These are phyloP conservation scores for Euphorbia corollata DNA, from an alignment of 441 rosid genomes.

Conservation along the genomic window DNA sequence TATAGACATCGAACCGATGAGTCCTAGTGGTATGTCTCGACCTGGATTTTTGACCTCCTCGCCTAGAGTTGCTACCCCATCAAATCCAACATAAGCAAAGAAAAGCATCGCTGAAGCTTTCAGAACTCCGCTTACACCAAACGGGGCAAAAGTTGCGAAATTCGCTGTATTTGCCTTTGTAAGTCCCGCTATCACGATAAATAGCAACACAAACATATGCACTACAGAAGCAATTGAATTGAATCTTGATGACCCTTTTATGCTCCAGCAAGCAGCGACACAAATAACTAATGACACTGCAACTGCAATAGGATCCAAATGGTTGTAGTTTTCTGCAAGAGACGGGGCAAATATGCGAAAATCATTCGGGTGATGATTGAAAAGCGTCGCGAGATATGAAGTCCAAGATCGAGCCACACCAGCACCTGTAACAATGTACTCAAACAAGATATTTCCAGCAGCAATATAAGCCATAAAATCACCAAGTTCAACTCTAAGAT, in stretches of 20 bases:
- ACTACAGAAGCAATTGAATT: constrained; percentile 45
- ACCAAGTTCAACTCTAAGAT: constrained; percentile 70
- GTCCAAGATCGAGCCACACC: constrained; percentile 76
- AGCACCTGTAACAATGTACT: constrained; percentile 55
- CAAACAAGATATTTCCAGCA: constrained; percentile 72
- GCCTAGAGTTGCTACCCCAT: constrained; percentile 59
- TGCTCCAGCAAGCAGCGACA: constrained; percentile 44
- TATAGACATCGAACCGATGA: constrained; percentile 63
- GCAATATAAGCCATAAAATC: constrained; percentile 69
- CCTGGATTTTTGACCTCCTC: constrained; percentile 71
- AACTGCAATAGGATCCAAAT: constrained; percentile 62
- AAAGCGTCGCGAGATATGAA: constrained; percentile 60
- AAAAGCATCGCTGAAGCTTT: constrained; percentile 55
- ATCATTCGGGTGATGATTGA: constrained; percentile 38
- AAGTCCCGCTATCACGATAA: constrained; percentile 53
- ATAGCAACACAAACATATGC: constrained; percentile 37
- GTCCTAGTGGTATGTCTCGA: constrained; percentile 67
- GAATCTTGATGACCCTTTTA: constrained; percentile 49
- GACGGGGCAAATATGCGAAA: constrained; percentile 37
- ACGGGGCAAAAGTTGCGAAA: constrained; percentile 40
- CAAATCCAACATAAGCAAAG: constrained; percentile 75
- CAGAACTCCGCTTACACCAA: constrained; percentile 51
- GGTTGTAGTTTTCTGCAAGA: constrained; percentile 33
- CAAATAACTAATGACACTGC: constrained; percentile 25
- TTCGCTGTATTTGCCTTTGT: constrained; percentile 37